A percentile compares a stretch with the other conserved stretches of the same genome.
Conservation (phyloP, 768 basidiomycete species). For the Panellus pusillus region DNA sequence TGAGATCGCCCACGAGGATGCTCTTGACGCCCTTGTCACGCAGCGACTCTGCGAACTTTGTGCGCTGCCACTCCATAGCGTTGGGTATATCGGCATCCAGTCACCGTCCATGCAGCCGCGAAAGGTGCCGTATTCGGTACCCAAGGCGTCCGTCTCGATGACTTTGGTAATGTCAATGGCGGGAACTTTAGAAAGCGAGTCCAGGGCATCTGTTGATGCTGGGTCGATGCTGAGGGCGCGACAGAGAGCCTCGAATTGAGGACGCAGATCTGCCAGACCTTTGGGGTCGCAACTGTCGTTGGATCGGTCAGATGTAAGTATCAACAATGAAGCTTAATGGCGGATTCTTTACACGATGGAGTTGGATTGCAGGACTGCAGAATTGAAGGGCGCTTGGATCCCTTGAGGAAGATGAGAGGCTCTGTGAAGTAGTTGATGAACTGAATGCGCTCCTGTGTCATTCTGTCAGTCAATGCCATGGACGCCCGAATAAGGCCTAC, state of each 20-base stretch:
- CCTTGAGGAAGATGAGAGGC: conserved; percentile 62
- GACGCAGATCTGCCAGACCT: conserved; percentile 54
- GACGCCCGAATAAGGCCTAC: conserved; percentile 29
- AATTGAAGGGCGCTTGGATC: conserved; percentile 60
- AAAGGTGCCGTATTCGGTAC: conserved; percentile 59
- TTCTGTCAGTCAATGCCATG: background rate
- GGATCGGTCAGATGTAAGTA: too few species aligned
- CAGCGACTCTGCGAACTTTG: conserved; percentile 58
- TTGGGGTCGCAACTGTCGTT: conserved; percentile 52
- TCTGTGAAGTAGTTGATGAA: conserved; percentile 73
- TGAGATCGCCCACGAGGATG: conserved; percentile 66
- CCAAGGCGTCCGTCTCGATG: conserved; percentile 59
- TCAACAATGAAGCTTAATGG: too few species aligned
- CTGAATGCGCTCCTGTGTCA: conserved; percentile 64
- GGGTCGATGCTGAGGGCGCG: conserved; percentile 56
- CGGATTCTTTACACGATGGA: conserved; percentile 59
- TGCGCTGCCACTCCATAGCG: conserved; percentile 68
- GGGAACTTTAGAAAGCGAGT: conserved; percentile 52
- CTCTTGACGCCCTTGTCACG: conserved; percentile 57
- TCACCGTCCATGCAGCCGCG: conserved; percentile 61
- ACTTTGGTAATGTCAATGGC: conserved; percentile 51
- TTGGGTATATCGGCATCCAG: conserved; percentile 56
- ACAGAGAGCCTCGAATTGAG: conserved; percentile 68
- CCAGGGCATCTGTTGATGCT: conserved; percentile 45
- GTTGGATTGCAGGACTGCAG: conserved; percentile 72